These are phyloP conservation scores for Xylaria sp. DNA, from an alignment of 2,329 filamentous ascomycete species.

Conservation along the genomic window DNA sequence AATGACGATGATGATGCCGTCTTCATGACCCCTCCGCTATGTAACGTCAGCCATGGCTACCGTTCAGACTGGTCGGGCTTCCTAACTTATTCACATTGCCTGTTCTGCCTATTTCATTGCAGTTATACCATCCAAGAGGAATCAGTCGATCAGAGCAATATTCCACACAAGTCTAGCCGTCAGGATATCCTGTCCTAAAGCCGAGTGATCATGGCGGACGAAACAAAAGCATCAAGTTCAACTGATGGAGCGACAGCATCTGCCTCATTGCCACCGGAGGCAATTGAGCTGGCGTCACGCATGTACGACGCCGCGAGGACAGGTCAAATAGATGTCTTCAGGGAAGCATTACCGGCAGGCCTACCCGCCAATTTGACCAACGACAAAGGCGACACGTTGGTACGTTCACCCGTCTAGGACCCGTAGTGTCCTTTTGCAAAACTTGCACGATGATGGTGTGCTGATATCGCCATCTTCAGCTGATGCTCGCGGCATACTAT, in stretches of 20 bases:
- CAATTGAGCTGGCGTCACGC: slow-evolving; percentile 58
- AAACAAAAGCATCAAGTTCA: slow-evolving; percentile 2
- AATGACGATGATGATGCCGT: slow-evolving; percentile 1
- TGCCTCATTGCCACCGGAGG: slow-evolving; percentile 52
- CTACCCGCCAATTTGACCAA: slow-evolving; percentile 67
- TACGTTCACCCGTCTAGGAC: slow-evolving; percentile 31
- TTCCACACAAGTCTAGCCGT: not conserved
- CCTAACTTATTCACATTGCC: too few species aligned
- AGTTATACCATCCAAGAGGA: too few species aligned
- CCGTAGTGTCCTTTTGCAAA: not conserved
- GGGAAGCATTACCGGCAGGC: slow-evolving; percentile 58
- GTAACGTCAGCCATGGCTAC: not conserved
- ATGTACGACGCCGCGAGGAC: slow-evolving; percentile 62
- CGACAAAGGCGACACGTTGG: slow-evolving; percentile 66
- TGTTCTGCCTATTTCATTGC: too few species aligned
- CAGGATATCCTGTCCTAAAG: not conserved
- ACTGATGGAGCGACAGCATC: slow-evolving; percentile 4
- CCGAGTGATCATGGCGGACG: slow-evolving; percentile 20
- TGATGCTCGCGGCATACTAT: slow-evolving; percentile 70
- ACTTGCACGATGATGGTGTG: not conserved
- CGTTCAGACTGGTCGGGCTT: too few species aligned
- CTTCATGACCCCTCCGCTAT: not conserved
- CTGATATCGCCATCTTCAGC: slow-evolving; percentile 32
- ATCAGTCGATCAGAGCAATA: too few species aligned
- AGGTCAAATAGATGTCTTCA: slow-evolving; percentile 54